These are phyloP conservation scores for Colletotrichum sp. DNA, from an alignment of 2,329 filamentous ascomycete genomes.

Conservation along the genomic window DNA sequence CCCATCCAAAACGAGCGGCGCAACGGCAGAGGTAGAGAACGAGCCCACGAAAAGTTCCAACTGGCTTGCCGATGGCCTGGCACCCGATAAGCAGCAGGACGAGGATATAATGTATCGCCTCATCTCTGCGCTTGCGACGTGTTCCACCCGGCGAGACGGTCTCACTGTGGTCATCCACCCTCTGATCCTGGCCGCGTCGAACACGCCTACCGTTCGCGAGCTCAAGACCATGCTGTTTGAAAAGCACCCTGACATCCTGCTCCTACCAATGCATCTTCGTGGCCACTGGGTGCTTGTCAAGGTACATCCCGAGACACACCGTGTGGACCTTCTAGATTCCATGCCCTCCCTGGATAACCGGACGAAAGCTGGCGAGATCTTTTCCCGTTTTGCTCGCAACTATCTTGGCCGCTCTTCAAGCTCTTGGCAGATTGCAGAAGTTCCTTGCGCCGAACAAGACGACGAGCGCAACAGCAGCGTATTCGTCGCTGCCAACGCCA, in stretches of 20 bases:
- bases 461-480: not conserved
- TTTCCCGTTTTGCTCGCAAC: not conserved
- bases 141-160: not conserved
- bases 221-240: not conserved
- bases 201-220: not conserved
- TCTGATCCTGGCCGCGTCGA: not conserved
- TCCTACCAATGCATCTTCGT: not conserved
- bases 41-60: not conserved
- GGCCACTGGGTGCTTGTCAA: not conserved
- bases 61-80: not conserved
- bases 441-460: not conserved
- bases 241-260: not conserved
- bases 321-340: not conserved
- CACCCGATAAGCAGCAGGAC: not conserved
- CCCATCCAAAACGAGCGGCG: not conserved
- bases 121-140: not conserved
- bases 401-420: not conserved
- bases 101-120: not conserved
- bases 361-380: not conserved
- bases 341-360: not conserved
- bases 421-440: not conserved
- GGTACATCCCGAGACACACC: not conserved
- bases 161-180: not conserved
- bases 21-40: not conserved
- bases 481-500: not conserved